Conservation (phyloP, 176 grass and related monocot species). For the Aegilops longissima region DNA sequence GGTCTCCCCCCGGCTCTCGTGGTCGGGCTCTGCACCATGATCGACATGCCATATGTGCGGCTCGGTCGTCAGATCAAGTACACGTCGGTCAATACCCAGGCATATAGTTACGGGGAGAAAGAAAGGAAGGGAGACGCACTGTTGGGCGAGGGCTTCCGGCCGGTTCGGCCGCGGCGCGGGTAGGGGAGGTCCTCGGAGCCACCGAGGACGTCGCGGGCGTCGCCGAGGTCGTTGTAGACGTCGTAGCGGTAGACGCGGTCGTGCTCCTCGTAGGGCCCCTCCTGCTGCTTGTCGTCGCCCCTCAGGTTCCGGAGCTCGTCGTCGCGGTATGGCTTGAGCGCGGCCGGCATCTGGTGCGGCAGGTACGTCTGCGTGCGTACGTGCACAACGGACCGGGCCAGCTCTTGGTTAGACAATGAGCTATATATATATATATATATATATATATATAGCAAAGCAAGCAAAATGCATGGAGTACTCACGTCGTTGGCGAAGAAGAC, state of each 20-base stretch:
- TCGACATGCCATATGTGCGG: neutral
- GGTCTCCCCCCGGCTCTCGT: neutral
- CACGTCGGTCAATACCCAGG: too few species aligned
- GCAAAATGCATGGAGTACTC: neutral
- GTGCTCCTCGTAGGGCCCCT: neutral
- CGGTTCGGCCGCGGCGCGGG: conserved; percentile 1
- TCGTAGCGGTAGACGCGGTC: conserved; percentile 27
- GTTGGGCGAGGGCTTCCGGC: neutral
- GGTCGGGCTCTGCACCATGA: neutral
- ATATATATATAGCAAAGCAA: too few species aligned
- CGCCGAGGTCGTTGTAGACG: conserved; percentile 28
- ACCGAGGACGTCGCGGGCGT: neutral
- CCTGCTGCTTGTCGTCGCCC: neutral
- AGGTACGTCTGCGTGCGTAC: conserved; percentile 12
- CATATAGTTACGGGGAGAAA: too few species aligned
- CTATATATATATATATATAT: too few species aligned
- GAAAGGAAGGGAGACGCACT: neutral
- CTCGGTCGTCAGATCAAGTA: neutral
- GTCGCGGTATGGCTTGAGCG: conserved; percentile 1
- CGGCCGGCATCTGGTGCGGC: neutral
- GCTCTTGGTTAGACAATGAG: too few species aligned
- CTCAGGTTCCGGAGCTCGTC: conserved; percentile 19
- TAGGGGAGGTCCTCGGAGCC: neutral
- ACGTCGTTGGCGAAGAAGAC: conserved; percentile 1
- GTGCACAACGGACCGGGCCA: too few species aligned